These are phyloP conservation scores for Tuber calosporum DNA, from an alignment of 495 filamentous ascomycete genomes.

Conservation along the genomic window DNA sequence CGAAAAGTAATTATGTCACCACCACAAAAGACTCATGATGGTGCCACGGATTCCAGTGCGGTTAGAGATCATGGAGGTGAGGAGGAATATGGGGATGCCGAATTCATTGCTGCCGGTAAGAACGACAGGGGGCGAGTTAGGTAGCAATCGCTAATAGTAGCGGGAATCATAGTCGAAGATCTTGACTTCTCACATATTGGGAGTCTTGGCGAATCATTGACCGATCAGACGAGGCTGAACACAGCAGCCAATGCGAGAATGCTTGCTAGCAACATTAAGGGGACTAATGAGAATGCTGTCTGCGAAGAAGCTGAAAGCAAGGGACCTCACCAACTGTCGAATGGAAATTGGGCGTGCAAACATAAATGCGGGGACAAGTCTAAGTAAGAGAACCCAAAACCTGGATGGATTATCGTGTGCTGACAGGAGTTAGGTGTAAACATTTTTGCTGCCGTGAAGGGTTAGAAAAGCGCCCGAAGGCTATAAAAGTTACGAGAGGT, in stretches of 20 bases:
- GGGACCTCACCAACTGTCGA: constrained; percentile 55
- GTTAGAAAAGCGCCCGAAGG: constrained; percentile 66
- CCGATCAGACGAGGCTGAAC: constrained; percentile 12
- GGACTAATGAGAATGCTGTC: not conserved
- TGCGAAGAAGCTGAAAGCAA: not conserved
- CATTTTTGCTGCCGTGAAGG: constrained; percentile 89
- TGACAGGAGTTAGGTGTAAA: constrained; percentile 52
- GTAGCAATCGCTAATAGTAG: not conserved
- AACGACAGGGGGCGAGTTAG: not conserved
- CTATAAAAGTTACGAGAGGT: constrained; percentile 39
- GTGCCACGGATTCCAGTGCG: not conserved
- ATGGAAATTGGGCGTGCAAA: constrained; percentile 83
- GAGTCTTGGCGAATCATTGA: constrained; percentile 37
- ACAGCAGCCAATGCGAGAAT: constrained; percentile 24
- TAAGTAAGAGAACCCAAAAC: constrained; percentile 43
- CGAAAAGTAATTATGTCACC: not conserved
- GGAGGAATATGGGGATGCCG: constrained; percentile 39
- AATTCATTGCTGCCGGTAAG: constrained; percentile 52
- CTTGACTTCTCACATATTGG: constrained; percentile 48
- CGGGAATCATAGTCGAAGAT: constrained; percentile 13
- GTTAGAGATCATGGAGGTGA: constrained; percentile 34
- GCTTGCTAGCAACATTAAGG: not conserved
- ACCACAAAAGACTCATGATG: constrained; percentile 7
- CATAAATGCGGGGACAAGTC: constrained; percentile 72
- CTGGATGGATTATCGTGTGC: constrained; percentile 41